phyloP scores from a whole-genome alignment of 2,329 filamentous ascomycete genomes.

The Zymoseptoria tritici region DNA sequence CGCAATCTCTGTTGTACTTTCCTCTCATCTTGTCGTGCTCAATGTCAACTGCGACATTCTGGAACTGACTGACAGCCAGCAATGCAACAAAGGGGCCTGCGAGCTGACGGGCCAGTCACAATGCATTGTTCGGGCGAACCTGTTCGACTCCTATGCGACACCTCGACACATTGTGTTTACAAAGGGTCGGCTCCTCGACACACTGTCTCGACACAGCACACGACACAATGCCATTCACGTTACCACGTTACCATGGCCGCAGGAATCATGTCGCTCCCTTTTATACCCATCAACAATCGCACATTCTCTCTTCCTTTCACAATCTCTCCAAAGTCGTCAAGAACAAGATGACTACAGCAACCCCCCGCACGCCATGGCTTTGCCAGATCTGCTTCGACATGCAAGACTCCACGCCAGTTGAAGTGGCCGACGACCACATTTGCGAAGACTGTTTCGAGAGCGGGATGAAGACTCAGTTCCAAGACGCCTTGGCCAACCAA shows the following conservation, averaged over 20 bases:
- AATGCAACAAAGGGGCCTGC: background rate
- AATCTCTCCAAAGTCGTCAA: background rate
- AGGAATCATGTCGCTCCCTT: background rate
- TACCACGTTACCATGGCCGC: background rate
- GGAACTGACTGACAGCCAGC: background rate
- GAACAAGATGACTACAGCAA: background rate
- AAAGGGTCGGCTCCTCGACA: background rate
- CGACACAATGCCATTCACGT: background rate
- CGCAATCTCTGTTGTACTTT: background rate
- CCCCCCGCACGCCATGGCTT: background rate
- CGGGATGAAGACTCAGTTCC: background rate
- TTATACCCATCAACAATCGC: background rate
- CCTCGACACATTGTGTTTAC: background rate
- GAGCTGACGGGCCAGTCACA: background rate
- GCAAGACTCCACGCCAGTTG: background rate
- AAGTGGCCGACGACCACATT: background rate
- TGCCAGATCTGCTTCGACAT: background rate
- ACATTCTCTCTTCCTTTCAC: background rate
- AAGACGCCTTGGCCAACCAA: background rate
- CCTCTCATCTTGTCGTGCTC: background rate
- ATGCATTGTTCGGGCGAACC: background rate
- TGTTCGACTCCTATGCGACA: background rate
- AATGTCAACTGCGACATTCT: background rate
- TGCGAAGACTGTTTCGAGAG: slow-evolving; percentile 1
- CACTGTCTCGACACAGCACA: background rate